Conservation (phyloP, 2,329 filamentous ascomycete genomes). For the Colletotrichum eremochloae region DNA sequence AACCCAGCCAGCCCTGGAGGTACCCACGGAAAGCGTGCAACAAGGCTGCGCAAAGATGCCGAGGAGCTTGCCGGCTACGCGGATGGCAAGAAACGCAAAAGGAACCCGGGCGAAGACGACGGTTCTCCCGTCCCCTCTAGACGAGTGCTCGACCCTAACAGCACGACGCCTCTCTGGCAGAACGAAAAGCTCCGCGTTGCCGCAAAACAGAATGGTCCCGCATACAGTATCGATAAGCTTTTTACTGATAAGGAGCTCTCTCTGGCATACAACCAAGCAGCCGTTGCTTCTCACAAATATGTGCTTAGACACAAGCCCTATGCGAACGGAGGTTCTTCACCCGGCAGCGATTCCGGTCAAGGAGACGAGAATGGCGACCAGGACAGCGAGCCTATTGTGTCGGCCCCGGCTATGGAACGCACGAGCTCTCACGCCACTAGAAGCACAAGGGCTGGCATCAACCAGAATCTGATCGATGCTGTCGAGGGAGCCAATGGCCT, state of each 20-base stretch:
- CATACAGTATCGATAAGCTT: slow-evolving; percentile 77
- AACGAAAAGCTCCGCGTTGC: slow-evolving; percentile 68
- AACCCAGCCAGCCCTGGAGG: slow-evolving; percentile 75
- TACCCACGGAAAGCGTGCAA: slow-evolving; percentile 73
- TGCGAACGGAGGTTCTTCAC: slow-evolving; percentile 64
- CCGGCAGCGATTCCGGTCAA: slow-evolving; percentile 67
- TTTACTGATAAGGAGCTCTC: slow-evolving; percentile 79
- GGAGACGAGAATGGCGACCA: slow-evolving; percentile 65
- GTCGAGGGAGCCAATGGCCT: slow-evolving; percentile 72
- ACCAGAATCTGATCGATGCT: slow-evolving; percentile 70
- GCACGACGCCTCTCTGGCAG: slow-evolving; percentile 73
- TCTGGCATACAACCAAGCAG: slow-evolving; percentile 74
- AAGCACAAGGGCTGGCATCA: slow-evolving; percentile 69
- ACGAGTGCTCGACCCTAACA: slow-evolving; percentile 67
- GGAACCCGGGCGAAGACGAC: slow-evolving; percentile 71
- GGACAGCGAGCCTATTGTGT: slow-evolving; percentile 60
- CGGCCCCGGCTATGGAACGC: slow-evolving; percentile 72
- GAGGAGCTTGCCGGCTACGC: slow-evolving; percentile 69
- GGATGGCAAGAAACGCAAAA: slow-evolving; percentile 73
- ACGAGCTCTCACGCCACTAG: slow-evolving; percentile 74
- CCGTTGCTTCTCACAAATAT: slow-evolving; percentile 72
- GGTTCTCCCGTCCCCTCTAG: slow-evolving; percentile 72
- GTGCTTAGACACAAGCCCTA: slow-evolving; percentile 69
- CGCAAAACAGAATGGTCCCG: slow-evolving; percentile 68
- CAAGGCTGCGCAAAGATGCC: slow-evolving; percentile 70